Base-by-base conservation (phyloP, 768 basidiomycete species). In the Tricholoma saponaceum region DNA sequence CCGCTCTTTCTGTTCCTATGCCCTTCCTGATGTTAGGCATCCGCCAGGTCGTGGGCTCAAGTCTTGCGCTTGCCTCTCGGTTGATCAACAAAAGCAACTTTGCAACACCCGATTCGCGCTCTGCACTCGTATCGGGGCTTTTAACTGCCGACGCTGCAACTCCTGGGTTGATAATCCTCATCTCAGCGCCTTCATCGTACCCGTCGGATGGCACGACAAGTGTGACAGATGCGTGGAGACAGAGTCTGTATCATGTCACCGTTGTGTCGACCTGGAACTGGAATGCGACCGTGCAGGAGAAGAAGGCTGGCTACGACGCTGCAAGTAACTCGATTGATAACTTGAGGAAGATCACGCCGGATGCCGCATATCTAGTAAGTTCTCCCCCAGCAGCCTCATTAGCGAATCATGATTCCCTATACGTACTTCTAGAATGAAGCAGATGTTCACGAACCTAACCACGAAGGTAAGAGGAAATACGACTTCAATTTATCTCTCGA, bases 391-490 rank as follows among this genome's bases (percentile, higher is more conserved):
- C 20, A 33, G 33, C 9, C 26, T 58, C 20, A 30, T 35, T 44
- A 23, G 43, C 10, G 43, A 26, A n/a, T 55, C n/a, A 30, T 35
- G 49, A 53, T 22, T 30, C 25, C 14, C 41, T 0, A 41, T 33
- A 14, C 25, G 10, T 14, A 26, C 33, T 18, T 53, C 1, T 58
- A 79, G 79, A 81, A 80, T 54, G 79, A 81, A 59, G 76, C 78
- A 1, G 79, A 80, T 61, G 75, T 79, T 8, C 72, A 80, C 53
- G 78, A 81, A 57, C 76, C 77, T 12, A 76, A 79, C 57, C 68
- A 74, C 57, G 63, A 78, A 69, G 71, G 77, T 77, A 59, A 23
- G 60, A 44, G 20, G 5, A 20, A 16, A 20, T n/a, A 47, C 10
- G 9, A 53, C 47, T 33, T 2, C 1, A 23, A 30, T 20, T n/a